Evolutionary conservation across 371 early-diverging fungal genomes (phyloP).

Genomic region (Mucor mucedo): DNA sequence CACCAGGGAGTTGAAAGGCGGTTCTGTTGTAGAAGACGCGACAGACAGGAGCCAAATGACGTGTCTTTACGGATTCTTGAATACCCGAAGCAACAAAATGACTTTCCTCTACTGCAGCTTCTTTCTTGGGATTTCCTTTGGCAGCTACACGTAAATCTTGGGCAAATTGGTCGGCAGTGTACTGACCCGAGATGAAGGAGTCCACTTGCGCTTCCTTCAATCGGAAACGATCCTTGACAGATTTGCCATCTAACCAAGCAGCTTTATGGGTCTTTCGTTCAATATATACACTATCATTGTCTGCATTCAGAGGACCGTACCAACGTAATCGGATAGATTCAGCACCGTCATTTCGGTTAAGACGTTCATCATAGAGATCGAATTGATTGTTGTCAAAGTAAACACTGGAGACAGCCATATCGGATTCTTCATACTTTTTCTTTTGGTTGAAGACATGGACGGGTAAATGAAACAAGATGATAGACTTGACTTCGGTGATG

Average conservation of each 20-base stretch:
- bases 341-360: constrained; percentile 87
- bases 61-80: constrained; percentile 78
- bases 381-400: constrained; percentile 93
- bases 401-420: constrained; percentile 86
- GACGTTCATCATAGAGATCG: constrained; percentile 86
- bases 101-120: constrained; percentile 73
- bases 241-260: constrained; percentile 81
- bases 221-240: constrained; percentile 93
- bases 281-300: constrained; percentile 36
- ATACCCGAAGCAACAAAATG: constrained; percentile 82
- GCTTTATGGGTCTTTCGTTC: constrained; percentile 60
- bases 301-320: constrained; percentile 77
- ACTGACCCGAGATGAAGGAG: constrained; percentile 80
- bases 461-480: constrained; percentile 92
- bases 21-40: constrained; percentile 98
- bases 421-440: constrained; percentile 41
- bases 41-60: constrained; percentile 81
- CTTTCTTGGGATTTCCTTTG: constrained; percentile 51
- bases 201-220: constrained; percentile 91
- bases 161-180: constrained; percentile 76
- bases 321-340: constrained; percentile 91
- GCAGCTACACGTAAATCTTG: constrained; percentile 77
- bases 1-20: constrained; percentile 98
- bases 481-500: constrained; percentile 90
- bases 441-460: constrained; percentile 82